phyloP scores from a whole-genome alignment of 805 yeast species.

The Myxozyma kluyveri region DNA sequence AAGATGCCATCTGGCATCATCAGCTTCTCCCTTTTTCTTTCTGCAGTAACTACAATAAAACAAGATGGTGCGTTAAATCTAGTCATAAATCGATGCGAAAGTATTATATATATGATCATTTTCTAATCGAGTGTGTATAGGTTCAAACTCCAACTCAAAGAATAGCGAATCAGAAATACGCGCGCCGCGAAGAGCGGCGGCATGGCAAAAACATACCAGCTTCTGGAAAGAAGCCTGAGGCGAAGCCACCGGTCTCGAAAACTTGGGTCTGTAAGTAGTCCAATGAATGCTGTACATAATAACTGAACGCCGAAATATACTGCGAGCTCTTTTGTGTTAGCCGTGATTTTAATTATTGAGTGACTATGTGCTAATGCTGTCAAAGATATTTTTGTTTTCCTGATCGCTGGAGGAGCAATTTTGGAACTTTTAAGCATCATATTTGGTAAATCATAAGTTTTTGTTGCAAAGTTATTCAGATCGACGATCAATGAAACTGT shows the following conservation, averaged over 20 bases:
- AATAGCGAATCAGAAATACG: conserved; percentile 80
- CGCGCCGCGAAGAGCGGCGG: conserved; percentile 65
- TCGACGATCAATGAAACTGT: no score
- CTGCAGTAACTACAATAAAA: no score
- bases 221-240: conserved; percentile 30
- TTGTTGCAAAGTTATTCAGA: no score
- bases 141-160: conserved; percentile 84
- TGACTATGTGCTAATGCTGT: not conserved
- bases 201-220: conserved; percentile 66
- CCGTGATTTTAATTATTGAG: not conserved
- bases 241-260: conserved; percentile 55
- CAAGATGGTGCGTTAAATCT: no score
- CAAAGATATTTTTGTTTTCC: conserved; percentile 20
- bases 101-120: no score
- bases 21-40: no score
- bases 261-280: conserved; percentile 62
- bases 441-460: conserved; percentile 6
- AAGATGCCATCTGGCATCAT: no score
- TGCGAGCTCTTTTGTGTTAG: not conserved
- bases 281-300: no score
- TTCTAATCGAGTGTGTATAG: no score
- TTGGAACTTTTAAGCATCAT: conserved; percentile 21
- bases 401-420: conserved; percentile 25
- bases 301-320: not conserved
- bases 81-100: no score